Base-by-base conservation (phyloP, 345 rosid genomes). In the Raphanus sativus region DNA sequence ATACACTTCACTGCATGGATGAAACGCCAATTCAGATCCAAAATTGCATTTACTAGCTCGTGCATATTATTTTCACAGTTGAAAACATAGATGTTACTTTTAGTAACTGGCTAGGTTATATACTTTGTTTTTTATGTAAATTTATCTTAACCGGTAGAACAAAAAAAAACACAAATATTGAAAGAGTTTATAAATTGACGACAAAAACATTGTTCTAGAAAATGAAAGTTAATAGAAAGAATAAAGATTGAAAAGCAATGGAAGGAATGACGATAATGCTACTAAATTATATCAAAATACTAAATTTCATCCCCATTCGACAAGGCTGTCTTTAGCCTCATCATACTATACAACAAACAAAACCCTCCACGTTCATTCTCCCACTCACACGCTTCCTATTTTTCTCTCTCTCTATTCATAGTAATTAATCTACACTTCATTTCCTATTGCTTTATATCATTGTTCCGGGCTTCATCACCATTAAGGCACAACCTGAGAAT, bases 401-500 rank as follows among this genome's bases (percentile, higher is more conserved):
- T 33, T 34, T 21, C 1, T 21, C 2, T 34, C 56, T 65, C 81
- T 71, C 67, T 77, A 65, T 72, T 34, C 64, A 32, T 48, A 25
- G 75, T 77, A 64, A 21, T 42, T 59, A 42, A 78, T 72, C 73
- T 78, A 78, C 74, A 78, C 38, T 38, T 59, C 32, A 70, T 13
- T 77, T 65, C 70, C 33, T 48, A 26, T 38, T 21, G 76, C 69
- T 38, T 74, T 62, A 0, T 34, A 32, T 36, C 52, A 1, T 16
- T 32, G 3, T 17, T n/a, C 67, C 70, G 34, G 36, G 73, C 62
- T 71, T 45, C 66, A 67, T 59, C 74, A 25, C 36, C 65, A 6
- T 79, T 62, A 73, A 36, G 77, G 81, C 48, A 78, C 81, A 61
- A 79, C 82, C 79, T 69, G 75, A 75, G 76, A 74, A 75, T 69